Evolutionary conservation across 1,139 yeast genomes (phyloP), one percentile per base, ranked within the genome.

Genomic region (Meyerozyma carpophila): DNA sequence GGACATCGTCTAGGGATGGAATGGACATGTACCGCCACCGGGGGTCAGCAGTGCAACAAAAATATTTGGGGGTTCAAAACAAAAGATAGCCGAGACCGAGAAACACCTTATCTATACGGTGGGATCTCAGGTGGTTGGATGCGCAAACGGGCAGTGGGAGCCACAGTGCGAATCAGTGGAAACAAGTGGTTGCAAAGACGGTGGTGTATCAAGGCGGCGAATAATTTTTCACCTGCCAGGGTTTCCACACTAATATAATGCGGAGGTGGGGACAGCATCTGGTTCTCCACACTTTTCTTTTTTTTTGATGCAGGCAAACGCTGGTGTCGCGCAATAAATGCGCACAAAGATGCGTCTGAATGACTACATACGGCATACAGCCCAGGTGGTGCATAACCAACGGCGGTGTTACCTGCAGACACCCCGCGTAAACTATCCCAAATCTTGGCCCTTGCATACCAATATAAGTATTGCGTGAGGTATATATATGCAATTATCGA

Each of bases 1-100:
- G 39, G 20, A 63, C 49, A 39, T 59, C 61, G 32, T 60, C 63
- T 32, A 63, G 53, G 25, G 56, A 44, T 11, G 67, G 66, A 31
- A 58, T 44, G 40, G 37, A 34, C 37, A 34, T 34, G 37, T 27
- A n/a, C 13, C 13, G 29, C 13, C 13, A 5, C 24, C 24, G 24
- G 24, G 6, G 24, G 24, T 21, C 24, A 6, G 24, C 8, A 21
- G 24, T 21, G 24, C 24, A 21, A 21, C 24, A 21, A 21, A 21
- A 21, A 21, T 21, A 21, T 21, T 21, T 21, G 24, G 24, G 24
- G 24, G 24, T 21, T 21, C 24, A 21, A 21, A 21, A 21, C 24
- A 21, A 21, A 5, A 5, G 24, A 21, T 21, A 21, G 24, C 24
- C 24, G 24, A 21, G 8, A 3, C 24, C 24, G 24, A 21, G 24